Conservation (phyloP, 306 rosid species). For the Clitoria ternatea region DNA sequence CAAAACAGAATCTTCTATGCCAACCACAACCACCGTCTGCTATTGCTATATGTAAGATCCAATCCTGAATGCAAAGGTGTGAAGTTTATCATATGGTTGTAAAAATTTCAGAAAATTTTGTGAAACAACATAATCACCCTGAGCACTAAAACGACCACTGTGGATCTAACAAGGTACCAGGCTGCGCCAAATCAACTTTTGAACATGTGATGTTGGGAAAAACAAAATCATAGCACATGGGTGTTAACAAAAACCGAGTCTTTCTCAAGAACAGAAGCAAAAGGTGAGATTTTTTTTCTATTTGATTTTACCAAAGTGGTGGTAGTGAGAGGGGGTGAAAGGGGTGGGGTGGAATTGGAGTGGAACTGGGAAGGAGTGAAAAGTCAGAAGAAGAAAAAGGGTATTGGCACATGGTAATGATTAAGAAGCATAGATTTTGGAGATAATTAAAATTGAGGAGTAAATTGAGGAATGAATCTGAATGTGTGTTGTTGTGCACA, state of each 20-base stretch:
- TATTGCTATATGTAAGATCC: conserved; percentile 3
- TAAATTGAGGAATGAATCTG: background rate
- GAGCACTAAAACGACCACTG: background rate
- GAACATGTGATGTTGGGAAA: conserved; percentile 18
- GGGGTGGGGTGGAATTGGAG: background rate
- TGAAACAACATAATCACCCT: background rate
- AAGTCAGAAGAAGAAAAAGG: background rate
- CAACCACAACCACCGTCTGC: conserved; percentile 27
- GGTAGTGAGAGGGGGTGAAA: background rate
- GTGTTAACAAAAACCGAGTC: background rate
- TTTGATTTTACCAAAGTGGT: background rate
- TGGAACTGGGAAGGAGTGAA: background rate
- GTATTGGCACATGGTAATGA: background rate
- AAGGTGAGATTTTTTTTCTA: background rate
- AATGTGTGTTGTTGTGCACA: background rate
- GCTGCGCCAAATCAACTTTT: conserved; percentile 8
- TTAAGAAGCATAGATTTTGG: background rate
- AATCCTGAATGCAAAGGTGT: conserved; percentile 2
- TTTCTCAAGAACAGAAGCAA: conserved; percentile 13
- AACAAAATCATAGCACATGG: conserved; percentile 19
- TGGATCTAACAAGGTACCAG: conserved; percentile 34
- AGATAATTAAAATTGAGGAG: background rate
- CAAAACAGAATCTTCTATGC: background rate
- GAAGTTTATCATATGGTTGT: conserved; percentile 1
- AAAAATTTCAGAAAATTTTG: background rate